phyloP scores from a whole-genome alignment of 2,329 filamentous ascomycete species.

The Cercospora brassicicola region DNA sequence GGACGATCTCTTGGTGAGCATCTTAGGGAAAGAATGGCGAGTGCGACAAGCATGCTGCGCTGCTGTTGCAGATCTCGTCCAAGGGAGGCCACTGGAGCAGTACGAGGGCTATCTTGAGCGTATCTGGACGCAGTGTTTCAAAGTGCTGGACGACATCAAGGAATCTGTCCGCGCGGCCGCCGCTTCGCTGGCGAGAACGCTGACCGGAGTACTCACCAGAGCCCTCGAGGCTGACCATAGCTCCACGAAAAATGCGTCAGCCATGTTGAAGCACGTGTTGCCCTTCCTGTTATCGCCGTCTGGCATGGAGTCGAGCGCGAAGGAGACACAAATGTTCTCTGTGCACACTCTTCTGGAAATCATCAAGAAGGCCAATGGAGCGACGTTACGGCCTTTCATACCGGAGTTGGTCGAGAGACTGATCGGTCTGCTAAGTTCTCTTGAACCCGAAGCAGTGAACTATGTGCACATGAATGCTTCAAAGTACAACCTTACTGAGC shows the following conservation, averaged over 20 bases:
- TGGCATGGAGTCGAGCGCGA: constrained; percentile 81
- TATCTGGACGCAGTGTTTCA: constrained; percentile 83
- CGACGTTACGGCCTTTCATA: constrained; percentile 74
- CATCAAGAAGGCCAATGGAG: constrained; percentile 80
- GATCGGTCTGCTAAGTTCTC: constrained; percentile 76
- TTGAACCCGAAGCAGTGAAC: constrained; percentile 87
- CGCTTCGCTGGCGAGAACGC: constrained; percentile 73
- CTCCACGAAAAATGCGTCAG: constrained; percentile 64
- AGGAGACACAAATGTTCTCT: constrained; percentile 83
- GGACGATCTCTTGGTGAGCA: constrained; percentile 78
- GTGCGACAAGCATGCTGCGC: constrained; percentile 89
- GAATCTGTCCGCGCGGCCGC: constrained; percentile 81
- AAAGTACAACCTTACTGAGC: constrained; percentile 79
- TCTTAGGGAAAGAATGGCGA: constrained; percentile 89
- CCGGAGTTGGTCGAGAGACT: constrained; percentile 78
- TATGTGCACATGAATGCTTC: constrained; percentile 88
- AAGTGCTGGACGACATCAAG: constrained; percentile 95
- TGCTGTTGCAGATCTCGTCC: constrained; percentile 82
- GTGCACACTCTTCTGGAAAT: constrained; percentile 80
- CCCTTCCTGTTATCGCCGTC: constrained; percentile 88
- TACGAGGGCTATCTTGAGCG: constrained; percentile 83
- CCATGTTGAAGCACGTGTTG: constrained; percentile 81
- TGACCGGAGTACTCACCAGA: constrained; percentile 82
- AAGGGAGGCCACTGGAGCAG: constrained; percentile 65
- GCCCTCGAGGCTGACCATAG: constrained; percentile 77